phyloP scores from a whole-genome alignment of 2,329 filamentous ascomycete species.

The Reticulascus tulasneorum region DNA sequence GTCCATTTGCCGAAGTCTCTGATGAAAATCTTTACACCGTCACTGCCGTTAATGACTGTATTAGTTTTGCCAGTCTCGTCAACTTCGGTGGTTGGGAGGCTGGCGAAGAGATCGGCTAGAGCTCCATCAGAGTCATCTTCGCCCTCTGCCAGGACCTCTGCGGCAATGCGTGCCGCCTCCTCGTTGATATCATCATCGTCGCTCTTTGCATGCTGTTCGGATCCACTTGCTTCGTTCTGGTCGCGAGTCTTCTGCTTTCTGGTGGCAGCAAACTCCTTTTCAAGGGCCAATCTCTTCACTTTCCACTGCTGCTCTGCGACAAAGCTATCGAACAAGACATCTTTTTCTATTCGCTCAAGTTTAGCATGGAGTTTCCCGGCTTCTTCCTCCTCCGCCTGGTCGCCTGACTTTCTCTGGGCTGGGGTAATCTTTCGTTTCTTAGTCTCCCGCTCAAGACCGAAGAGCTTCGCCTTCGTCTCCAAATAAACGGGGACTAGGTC shows the following conservation, averaged over 20 bases:
- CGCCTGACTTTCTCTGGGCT: slow-evolving; percentile 21
- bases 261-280: slow-evolving; percentile 55
- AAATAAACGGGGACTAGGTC: slow-evolving; percentile 73
- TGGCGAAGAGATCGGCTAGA: slow-evolving; percentile 54
- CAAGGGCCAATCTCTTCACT: slow-evolving; percentile 52
- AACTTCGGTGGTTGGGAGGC: slow-evolving; percentile 56
- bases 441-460: slow-evolving; percentile 51
- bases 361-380: slow-evolving; percentile 68
- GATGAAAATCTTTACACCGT: slow-evolving; percentile 57
- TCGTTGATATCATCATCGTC: slow-evolving; percentile 45
- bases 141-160: slow-evolving; percentile 53
- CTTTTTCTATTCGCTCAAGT: slow-evolving; percentile 71
- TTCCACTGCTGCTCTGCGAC: slow-evolving; percentile 65
- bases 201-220: slow-evolving; percentile 19
- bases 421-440: slow-evolving; percentile 36
- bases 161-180: slow-evolving; percentile 56
- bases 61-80: slow-evolving; percentile 56
- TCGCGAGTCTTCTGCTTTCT: slow-evolving; percentile 37
- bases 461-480: slow-evolving; percentile 66
- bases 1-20: slow-evolving; percentile 82
- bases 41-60: slow-evolving; percentile 48
- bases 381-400: slow-evolving; percentile 45
- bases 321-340: slow-evolving; percentile 68
- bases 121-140: slow-evolving; percentile 52
- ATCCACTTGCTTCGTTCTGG: background rate